Evolutionary conservation across 2,329 filamentous ascomycete species (phyloP), one percentile per base, ranked within the genome.

Genomic region (Cladosporium sp.): DNA sequence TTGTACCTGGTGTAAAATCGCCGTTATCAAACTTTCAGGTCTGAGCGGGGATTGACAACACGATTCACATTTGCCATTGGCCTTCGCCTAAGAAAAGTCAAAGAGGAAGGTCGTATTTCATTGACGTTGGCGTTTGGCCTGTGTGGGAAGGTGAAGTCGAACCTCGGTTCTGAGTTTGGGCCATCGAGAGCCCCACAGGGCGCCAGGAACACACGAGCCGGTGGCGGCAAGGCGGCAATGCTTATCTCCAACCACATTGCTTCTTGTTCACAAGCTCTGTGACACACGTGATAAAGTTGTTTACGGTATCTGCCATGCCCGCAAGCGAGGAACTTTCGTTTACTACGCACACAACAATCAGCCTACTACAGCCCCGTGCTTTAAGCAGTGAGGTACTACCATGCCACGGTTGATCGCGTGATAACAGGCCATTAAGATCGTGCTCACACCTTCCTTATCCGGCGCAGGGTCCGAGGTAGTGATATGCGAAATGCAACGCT

Each of bases 361-460:
- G 22, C 22, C 22, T 28, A 28, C 22, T 28, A 5, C 22, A 28
- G 22, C 22, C 7, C 4, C 22, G 22, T 28, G 22, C 22, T 28
- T 28, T 28, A 28, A 28, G 22, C 22, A 9, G 34, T 37, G 34
- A 11, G 34, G 34, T 37, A 37, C 34, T 14, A 9, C n/a, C 10
- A 37, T 22, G 9, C 7, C 28, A 22, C 19, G 41, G 41, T 22
- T 18, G 33, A 46, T 46, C 44, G 38, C 44, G 22, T 28, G 44
- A 46, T 46, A 46, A 40, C 33, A 46, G 33, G 16, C 22, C 18
- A 11, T 18, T 46, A 34, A 13, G 11, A 14, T 14, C 34, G n/a
- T 37, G 34, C 34, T 13, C 11, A 14, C 40, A 49, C 46, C 46
- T 49, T 42, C 46, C 46, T 28, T 19, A 49, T 49, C 14, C 10